Conservation (phyloP, 2,329 filamentous ascomycete genomes). For the Beauveria bassiana region DNA sequence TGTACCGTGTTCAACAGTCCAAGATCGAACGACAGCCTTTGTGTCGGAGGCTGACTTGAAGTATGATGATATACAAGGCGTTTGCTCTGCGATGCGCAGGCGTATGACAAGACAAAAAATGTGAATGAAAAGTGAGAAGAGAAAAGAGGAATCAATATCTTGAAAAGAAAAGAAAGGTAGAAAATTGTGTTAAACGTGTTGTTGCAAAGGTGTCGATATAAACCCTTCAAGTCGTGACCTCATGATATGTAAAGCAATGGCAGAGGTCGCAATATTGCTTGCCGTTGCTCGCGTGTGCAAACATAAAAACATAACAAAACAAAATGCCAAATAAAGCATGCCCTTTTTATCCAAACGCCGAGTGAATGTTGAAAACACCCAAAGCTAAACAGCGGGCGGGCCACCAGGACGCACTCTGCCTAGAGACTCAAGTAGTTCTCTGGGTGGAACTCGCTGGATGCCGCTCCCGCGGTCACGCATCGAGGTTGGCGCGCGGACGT, state of each 20-base stretch:
- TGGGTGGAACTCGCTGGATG: conserved; percentile 53
- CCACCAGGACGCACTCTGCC: conserved; percentile 39
- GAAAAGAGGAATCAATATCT: not conserved
- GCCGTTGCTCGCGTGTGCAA: not conserved
- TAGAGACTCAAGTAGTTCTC: conserved; percentile 49
- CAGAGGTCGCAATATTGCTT: conserved; percentile 1
- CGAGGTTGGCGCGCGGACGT: conserved; percentile 65
- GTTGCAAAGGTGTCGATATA: not conserved
- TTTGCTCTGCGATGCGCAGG: not conserved
- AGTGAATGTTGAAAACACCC: conserved; percentile 22
- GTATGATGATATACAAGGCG: conserved; percentile 22
- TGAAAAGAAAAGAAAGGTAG: not conserved
- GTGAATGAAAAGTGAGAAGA: conserved; percentile 7
- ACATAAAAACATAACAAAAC: not conserved
- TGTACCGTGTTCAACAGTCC: not conserved
- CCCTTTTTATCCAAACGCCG: conserved; percentile 31
- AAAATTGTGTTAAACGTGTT: not conserved
- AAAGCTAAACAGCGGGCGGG: conserved; percentile 43
- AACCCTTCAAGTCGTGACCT: conserved; percentile 6
- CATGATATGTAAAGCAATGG: conserved; percentile 6
- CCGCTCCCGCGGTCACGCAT: conserved; percentile 53
- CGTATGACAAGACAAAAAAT: not conserved
- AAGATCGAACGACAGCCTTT: conserved; percentile 16
- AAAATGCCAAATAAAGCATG: conserved; percentile 11
- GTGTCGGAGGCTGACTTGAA: conserved; percentile 21